These are phyloP conservation scores for Adansonia gregorii DNA, from an alignment of 441 rosid genomes.

Conservation along the genomic window DNA sequence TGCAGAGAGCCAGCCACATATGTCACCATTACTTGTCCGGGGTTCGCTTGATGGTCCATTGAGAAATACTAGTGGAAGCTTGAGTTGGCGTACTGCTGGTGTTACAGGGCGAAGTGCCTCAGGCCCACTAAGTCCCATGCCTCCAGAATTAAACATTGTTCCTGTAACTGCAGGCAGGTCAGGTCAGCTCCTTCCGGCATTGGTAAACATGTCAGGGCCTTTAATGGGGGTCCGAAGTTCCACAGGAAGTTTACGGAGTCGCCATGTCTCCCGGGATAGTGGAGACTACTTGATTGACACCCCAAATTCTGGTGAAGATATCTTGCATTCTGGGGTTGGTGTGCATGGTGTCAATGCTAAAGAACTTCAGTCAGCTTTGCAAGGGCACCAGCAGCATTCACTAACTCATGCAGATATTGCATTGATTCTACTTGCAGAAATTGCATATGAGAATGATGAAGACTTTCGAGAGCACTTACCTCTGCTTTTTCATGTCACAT, in stretches of 20 bases:
- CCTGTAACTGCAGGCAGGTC: slow-evolving; percentile 96
- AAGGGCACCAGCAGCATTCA: slow-evolving; percentile 98
- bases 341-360: slow-evolving; percentile 86
- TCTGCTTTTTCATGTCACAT: slow-evolving; percentile 93
- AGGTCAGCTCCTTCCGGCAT: slow-evolving; percentile 88
- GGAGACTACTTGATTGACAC: slow-evolving; percentile 97
- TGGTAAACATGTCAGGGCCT: slow-evolving; percentile 98
- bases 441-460: slow-evolving; percentile 98
- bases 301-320: slow-evolving; percentile 94
- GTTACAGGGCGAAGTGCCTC: slow-evolving; percentile 92
- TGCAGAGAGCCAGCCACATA: slow-evolving; percentile 78
- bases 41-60: slow-evolving; percentile 99
- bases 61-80: slow-evolving; percentile 93
- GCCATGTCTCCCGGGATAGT: slow-evolving; percentile 97
- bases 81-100: slow-evolving; percentile 98
- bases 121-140: slow-evolving; percentile 97
- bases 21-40: slow-evolving; percentile 97
- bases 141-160: slow-evolving; percentile 86
- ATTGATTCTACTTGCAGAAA: slow-evolving; percentile 91
- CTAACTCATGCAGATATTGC: slow-evolving; percentile 99
- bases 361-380: slow-evolving; percentile 97
- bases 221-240: slow-evolving; percentile 96
- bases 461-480: slow-evolving; percentile 99
- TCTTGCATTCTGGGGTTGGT: slow-evolving; percentile 73
- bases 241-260: slow-evolving; percentile 94